Evolutionary conservation across 2,329 filamentous ascomycete genomes (phyloP).

Genomic region (Colletotrichum sp.): DNA sequence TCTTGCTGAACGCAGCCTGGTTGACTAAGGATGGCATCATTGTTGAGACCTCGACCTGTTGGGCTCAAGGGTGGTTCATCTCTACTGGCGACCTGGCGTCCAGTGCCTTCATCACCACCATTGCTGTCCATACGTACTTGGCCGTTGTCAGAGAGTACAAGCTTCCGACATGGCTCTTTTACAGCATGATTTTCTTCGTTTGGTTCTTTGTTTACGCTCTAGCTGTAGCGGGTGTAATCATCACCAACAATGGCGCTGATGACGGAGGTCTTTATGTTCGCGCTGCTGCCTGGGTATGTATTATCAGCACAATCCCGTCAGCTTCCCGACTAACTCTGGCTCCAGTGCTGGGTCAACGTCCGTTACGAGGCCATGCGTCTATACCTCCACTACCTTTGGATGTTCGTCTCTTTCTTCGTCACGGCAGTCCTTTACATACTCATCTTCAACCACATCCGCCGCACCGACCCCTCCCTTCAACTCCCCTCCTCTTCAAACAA

Average conservation of each 20-base stretch:
- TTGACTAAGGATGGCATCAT: slow-evolving; percentile 50
- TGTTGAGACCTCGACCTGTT: slow-evolving; percentile 53
- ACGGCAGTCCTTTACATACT: slow-evolving; percentile 44
- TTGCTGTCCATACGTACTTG: slow-evolving; percentile 63
- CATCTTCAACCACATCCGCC: slow-evolving; percentile 45
- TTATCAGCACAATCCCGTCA: slow-evolving; percentile 40
- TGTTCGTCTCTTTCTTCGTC: slow-evolving; percentile 48
- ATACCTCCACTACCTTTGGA: slow-evolving; percentile 68
- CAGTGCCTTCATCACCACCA: slow-evolving; percentile 61
- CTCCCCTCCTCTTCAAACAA: slow-evolving; percentile 10
- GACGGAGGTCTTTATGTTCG: slow-evolving; percentile 50
- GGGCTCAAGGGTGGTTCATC: slow-evolving; percentile 61
- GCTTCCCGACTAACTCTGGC: slow-evolving; percentile 62
- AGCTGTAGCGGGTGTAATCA: background rate
- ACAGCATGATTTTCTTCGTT: slow-evolving; percentile 41
- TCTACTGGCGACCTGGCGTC: slow-evolving; percentile 62
- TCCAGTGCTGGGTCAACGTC: slow-evolving; percentile 65
- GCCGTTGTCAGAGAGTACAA: slow-evolving; percentile 56
- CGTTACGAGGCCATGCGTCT: slow-evolving; percentile 57
- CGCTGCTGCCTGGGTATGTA: slow-evolving; percentile 57
- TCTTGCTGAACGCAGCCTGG: slow-evolving; percentile 60
- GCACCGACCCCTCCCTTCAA: slow-evolving; percentile 28
- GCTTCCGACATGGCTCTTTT: slow-evolving; percentile 49
- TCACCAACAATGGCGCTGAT: slow-evolving; percentile 6
- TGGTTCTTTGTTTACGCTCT: slow-evolving; percentile 50